A percentile compares a stretch with the other conserved stretches of the same genome.
Evolutionary conservation across 371 early-diverging fungal species (phyloP).

Genomic region (Mortierella polycephala): DNA sequence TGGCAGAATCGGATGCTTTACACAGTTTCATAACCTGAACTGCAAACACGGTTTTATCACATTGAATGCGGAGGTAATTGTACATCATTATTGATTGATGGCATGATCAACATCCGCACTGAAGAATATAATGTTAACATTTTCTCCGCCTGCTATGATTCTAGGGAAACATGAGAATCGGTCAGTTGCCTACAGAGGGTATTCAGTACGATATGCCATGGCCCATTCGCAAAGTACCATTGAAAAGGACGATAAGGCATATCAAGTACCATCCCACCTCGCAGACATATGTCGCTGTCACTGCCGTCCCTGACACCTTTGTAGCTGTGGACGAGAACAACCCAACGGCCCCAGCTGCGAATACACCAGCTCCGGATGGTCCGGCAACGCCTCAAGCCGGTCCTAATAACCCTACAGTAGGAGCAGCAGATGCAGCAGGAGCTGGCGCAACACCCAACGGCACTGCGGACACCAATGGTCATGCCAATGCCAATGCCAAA

Average conservation of each 20-base stretch:
- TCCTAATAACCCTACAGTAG: conserved; percentile 13
- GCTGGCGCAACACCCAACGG: conserved; percentile 2
- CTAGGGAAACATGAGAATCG: conserved; percentile 75
- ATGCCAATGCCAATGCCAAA: conserved; percentile 48
- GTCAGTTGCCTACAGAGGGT: conserved; percentile 74
- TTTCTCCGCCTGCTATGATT: not conserved
- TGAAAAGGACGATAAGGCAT: conserved; percentile 79
- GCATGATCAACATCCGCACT: no score
- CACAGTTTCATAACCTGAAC: conserved; percentile 87
- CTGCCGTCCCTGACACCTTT: conserved; percentile 74
- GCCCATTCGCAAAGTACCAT: conserved; percentile 84
- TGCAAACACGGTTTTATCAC: conserved; percentile 86
- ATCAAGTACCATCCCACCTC: conserved; percentile 86
- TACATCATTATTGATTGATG: not conserved
- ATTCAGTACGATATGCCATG: conserved; percentile 86
- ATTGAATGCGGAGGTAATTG: conserved; percentile 60
- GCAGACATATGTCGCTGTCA: conserved; percentile 82
- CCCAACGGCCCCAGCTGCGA: conserved; percentile 54
- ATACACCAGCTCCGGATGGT: conserved; percentile 15
- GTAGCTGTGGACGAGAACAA: conserved; percentile 73
- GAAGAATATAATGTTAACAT: no score
- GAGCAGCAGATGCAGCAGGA: conserved; percentile 1
- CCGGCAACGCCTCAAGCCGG: not conserved
- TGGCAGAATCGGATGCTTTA: conserved; percentile 75
- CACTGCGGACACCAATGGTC: conserved; percentile 16